A percentile compares a stretch with the other conserved stretches of the same genome.
Conservation (phyloP, 352 stramenopile species). For the Pythium coloratum region DNA sequence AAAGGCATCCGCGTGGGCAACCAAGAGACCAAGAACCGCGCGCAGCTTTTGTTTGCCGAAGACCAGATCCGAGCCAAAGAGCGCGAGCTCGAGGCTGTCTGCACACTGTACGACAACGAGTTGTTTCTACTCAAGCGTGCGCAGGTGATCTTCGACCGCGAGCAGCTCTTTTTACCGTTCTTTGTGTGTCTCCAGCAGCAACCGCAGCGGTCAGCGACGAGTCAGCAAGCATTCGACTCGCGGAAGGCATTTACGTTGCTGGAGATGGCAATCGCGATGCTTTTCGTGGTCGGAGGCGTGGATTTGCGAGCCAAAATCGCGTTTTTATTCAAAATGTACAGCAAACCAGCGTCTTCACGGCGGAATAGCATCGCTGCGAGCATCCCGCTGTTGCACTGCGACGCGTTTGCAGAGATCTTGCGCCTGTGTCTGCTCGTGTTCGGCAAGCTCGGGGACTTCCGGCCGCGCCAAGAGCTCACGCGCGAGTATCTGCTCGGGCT, state of each 20-base stretch:
- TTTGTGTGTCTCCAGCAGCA: constrained; percentile 44
- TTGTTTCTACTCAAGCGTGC: constrained; percentile 71
- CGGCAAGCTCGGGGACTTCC: constrained; percentile 57
- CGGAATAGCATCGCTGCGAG: constrained; percentile 14
- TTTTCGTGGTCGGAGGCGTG: constrained; percentile 54
- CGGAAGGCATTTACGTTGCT: constrained; percentile 31
- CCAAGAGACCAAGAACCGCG: constrained; percentile 55
- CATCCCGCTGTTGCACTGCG: constrained; percentile 41
- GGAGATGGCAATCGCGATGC: constrained; percentile 45
- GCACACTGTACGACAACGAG: constrained; percentile 59
- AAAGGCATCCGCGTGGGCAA: constrained; percentile 39
- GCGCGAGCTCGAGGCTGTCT: constrained; percentile 55
- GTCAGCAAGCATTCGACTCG: constrained; percentile 4
- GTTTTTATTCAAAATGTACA: constrained; percentile 80
- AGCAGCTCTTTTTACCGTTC: constrained; percentile 68
- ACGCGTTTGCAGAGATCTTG: constrained; percentile 54
- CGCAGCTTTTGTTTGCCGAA: constrained; percentile 72
- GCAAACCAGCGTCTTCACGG: constrained; percentile 13
- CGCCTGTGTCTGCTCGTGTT: constrained; percentile 54
- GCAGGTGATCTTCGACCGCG: constrained; percentile 49
- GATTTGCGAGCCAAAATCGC: constrained; percentile 60
- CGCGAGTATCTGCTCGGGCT: constrained; percentile 42
- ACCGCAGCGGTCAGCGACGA: background rate
- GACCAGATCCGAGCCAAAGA: constrained; percentile 69
- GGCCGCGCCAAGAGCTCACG: constrained; percentile 36